Conservation (phyloP, 164 flowering plant species). For the Cinnamomum chago region DNA sequence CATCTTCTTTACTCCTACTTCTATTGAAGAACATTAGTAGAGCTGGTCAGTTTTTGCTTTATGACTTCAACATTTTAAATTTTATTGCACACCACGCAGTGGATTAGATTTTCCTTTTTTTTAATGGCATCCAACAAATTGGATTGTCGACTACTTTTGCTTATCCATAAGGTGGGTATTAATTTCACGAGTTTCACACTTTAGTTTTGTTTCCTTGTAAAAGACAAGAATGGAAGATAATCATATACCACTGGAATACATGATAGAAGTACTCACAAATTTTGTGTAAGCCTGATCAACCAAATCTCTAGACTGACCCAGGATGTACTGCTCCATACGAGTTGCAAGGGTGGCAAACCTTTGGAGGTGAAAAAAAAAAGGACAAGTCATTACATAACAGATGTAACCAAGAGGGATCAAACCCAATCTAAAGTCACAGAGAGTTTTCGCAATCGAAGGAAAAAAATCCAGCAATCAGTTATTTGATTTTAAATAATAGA, state of each 20-base stretch:
- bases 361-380: not conserved
- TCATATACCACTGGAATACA: not conserved
- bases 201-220: not conserved
- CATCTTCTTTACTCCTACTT: no score
- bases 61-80: no score
- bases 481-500: no score
- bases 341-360: constrained; percentile 97
- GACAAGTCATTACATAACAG: not conserved
- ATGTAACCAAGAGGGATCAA: no score
- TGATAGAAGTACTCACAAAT: constrained; percentile 58
- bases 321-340: constrained; percentile 99
- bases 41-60: no score
- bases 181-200: not conserved
- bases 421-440: not conserved
- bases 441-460: not conserved
- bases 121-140: not conserved
- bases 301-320: constrained; percentile 97
- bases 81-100: no score
- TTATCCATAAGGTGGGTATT: not conserved
- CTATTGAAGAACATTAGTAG: no score
- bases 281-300: constrained; percentile 98
- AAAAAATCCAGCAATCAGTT: no score
- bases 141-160: not conserved
- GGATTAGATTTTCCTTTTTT: no score
- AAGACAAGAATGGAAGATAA: not conserved